Evolutionary conservation across 2,329 filamentous ascomycete genomes (phyloP), one percentile per base, ranked within the genome.

Genomic region (Diaporthe eres): DNA sequence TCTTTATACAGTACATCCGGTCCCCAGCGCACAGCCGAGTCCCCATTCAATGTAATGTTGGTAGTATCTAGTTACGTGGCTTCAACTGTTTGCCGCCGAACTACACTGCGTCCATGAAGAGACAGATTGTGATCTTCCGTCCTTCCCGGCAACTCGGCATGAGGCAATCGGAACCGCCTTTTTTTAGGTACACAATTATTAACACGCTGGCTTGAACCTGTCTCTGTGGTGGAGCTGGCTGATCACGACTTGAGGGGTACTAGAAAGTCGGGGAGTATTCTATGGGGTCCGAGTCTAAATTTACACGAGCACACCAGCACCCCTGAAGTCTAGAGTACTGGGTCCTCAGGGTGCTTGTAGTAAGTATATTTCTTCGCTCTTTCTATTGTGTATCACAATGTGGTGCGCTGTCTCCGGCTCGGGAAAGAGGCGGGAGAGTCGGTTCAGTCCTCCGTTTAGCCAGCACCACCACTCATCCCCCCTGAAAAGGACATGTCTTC

Each of bases 81-180:
- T 60, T 25, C 19, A 61, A 15, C 19, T n/a, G 17, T 15, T 25
- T 34, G 22, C 13, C 10, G 31, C 13, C 12, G 12, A 6, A 37
- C 44, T 37, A 51, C 22, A 53, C 6, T 13, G 13, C 4, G 44
- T 34, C 28, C 9, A 4, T 17, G 7, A 39, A 1, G 31, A 31
- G 6, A 39, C 5, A 68, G 17, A 68, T 68, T 53, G 31, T 25
- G 63, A 68, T 68, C 63, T 51, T 25, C 44, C n/a, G 19, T 39
- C 6, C 1, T 17, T 17, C 47, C 22, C 63, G 63, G 63, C 10
- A 53, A 51, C 28, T 53, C 63, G 44, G 47, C 63, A 68, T 17
- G 44, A 51, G 22, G 7, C 31, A 34, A 49, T 8, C 19, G 42
- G 39, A 47, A 34, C 5, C 4, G 61, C 28, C 44, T 49, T 47